Evolutionary conservation across 768 basidiomycete genomes (phyloP), one percentile per base, ranked within the genome.

Genomic region (Pilatotrama ljubarskyi): DNA sequence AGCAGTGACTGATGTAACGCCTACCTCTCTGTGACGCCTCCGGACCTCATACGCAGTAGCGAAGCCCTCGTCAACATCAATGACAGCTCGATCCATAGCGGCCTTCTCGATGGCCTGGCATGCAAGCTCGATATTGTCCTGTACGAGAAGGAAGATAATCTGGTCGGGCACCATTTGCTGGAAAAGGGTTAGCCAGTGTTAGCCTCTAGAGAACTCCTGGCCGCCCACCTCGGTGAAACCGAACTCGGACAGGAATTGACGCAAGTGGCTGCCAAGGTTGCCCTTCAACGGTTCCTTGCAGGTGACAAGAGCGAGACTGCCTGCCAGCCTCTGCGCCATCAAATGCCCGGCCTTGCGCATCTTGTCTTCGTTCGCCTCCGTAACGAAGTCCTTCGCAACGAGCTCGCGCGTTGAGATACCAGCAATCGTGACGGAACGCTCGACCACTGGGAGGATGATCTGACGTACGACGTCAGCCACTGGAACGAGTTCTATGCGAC

Each of bases 381-480:
- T 93, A 3, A 90, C 94, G 64, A 95, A 99, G 73, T 99, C 97
- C 75, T 98, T 98, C 46, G 88, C 84, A 18, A 97, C 93, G 10
- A 99, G 80, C 70, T 99, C 97, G 38, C 95, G 82, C 17, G 96
- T 96, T 14, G 97, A 98, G 64, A 98, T 98, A 24, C 95, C 94
- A 11, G 96, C 96, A 64, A 99, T 98, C 0, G 97, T 98, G 22
- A 98, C 97, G 20, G 95, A 98, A 52, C 97, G 85, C 68, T 99
- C 97, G 22, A 99, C 95, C 51, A 99, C 96, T 5, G 97, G 97
- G 17, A 95, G 79, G 66, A 99, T 95, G 59, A 98, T 98, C 88
- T 94, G 46, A 43, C 52, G 61, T n/a, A 38, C 46, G 24, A 62
- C 5, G 43, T 61, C 10, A 63, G 43, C 18, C 20, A 51, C 52